These are phyloP conservation scores for Metschnikowia colocasiae DNA, from an alignment of 805 yeast species.

Conservation along the genomic window DNA sequence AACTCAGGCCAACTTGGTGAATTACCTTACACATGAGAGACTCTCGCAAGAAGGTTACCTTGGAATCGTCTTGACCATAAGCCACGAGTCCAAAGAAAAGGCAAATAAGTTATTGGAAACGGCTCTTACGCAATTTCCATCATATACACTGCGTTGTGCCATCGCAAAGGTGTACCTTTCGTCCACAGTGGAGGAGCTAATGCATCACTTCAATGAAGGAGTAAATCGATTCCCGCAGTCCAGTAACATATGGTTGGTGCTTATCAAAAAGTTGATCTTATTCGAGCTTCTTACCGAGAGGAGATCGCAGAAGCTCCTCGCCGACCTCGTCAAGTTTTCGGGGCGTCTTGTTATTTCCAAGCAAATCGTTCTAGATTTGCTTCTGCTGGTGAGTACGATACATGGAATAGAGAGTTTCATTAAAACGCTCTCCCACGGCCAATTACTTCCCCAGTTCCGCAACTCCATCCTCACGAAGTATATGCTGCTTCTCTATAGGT, in stretches of 20 bases:
- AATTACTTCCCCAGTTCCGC: conserved; percentile 15
- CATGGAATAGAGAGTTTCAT: conserved; percentile 22
- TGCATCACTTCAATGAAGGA: conserved; percentile 32
- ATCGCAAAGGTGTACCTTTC: conserved; percentile 27
- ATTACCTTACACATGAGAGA: conserved; percentile 17
- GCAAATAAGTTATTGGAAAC: conserved; percentile 26
- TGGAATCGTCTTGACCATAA: conserved; percentile 35
- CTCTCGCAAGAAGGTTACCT: conserved; percentile 31
- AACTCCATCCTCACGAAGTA: conserved; percentile 28
- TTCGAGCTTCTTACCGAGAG: conserved; percentile 31
- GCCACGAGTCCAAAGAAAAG: conserved; percentile 22
- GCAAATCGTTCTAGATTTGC: conserved; percentile 27
- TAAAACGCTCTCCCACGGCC: conserved; percentile 9
- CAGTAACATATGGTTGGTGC: conserved; percentile 33
- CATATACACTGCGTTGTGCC: conserved; percentile 23
- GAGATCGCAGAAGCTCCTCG: conserved; percentile 26
- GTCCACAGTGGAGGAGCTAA: conserved; percentile 32
- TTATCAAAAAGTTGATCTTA: conserved; percentile 29
- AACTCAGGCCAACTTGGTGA: conserved; percentile 30
- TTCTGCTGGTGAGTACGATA: conserved; percentile 29
- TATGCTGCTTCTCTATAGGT: conserved; percentile 19
- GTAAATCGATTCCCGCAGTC: conserved; percentile 22
- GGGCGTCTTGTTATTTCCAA: conserved; percentile 28
- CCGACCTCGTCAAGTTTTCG: conserved; percentile 23
- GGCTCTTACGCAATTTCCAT: conserved; percentile 25